These are phyloP conservation scores for Mrakiaceae sp. DNA, from an alignment of 1,284 basidiomycete genomes.

Conservation along the genomic window DNA sequence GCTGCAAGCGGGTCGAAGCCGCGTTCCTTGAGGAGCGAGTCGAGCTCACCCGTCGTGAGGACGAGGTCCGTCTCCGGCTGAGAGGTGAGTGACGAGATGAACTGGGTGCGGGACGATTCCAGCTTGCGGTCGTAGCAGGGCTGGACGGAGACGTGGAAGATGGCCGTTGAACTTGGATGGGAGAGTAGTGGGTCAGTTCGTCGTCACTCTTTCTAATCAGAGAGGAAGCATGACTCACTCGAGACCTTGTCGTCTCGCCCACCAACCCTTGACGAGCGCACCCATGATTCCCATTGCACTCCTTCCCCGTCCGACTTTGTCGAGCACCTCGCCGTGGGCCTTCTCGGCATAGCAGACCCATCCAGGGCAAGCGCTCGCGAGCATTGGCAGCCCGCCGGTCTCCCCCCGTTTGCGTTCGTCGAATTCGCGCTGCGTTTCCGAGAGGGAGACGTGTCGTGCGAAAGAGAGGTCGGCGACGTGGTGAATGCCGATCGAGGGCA, in stretches of 20 bases:
- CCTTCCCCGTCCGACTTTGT: constrained; percentile 76
- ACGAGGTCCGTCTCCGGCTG: constrained; percentile 89
- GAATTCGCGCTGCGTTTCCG: constrained; percentile 75
- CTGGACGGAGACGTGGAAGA: constrained; percentile 97
- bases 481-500: constrained; percentile 49
- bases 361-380: constrained; percentile 92
- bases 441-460: constrained; percentile 72
- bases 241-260: constrained; percentile 52
- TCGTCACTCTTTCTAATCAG: not conserved
- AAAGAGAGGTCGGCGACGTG: constrained; percentile 90
- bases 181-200: not conserved
- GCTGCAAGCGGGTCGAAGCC: constrained; percentile 60
- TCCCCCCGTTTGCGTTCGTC: constrained; percentile 47
- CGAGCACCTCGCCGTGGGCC: constrained; percentile 85
- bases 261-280: constrained; percentile 77
- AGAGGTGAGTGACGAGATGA: constrained; percentile 52
- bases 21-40: constrained; percentile 70
- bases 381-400: constrained; percentile 58
- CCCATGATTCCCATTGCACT: constrained; percentile 94
- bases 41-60: constrained; percentile 90
- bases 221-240: constrained; percentile 42
- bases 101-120: constrained; percentile 86
- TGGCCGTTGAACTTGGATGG: constrained; percentile 30
- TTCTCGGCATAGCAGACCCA: constrained; percentile 99
- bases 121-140: constrained; percentile 99